Base-by-base conservation (phyloP, 139 green algal genomes). In the Ettlia oleoabundans region DNA sequence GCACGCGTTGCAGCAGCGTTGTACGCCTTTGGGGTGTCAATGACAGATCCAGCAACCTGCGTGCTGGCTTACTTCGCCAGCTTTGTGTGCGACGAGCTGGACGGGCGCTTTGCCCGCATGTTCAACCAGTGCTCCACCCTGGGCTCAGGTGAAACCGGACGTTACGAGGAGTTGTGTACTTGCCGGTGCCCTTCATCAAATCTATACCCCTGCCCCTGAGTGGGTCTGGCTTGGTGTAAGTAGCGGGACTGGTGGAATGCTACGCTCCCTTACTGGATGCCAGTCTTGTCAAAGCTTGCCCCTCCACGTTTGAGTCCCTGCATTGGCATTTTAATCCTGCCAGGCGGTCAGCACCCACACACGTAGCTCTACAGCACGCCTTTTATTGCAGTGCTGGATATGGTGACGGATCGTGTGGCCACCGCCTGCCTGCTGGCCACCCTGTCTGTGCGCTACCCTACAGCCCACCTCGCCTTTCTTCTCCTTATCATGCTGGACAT, bases 391-490 rank as follows among this genome's bases (percentile, higher is more conserved):
- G 94, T 99, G 28, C 85, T 99, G 2, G 96, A 99, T 83, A 99
- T 99, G 96, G 96, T 99, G 3, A 99, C 96, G 2, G 96, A 99
- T 90, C 92, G 95, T 42, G 80, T 99, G 64, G 91, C 94, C 38
- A 99, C 96, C 1, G 89, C 95, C 3, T 93, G 92, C 15, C 89
- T 99, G 82, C 90, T 99, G 37, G 85, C 92, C 21, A 51, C 97
- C 6, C 85, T 98, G 65, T 87, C 88, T 38, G 81, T 91, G 35
- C 52, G 92, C 37, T 94, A 95, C 82, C 91, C 91, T 0, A 15
- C 73, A 9, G 64, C 69, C 18, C 88, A 92, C 47, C 43, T 93
- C 2, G 1, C 85, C 3, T 94, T 92, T 77, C 78, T 97, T 32
- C 22, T 41, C 22, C 89, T 99, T 7, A 78, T 98, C 26, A 91